Conservation (phyloP, 2,329 filamentous ascomycete genomes). For the Teratosphaeria epicoccoides region DNA sequence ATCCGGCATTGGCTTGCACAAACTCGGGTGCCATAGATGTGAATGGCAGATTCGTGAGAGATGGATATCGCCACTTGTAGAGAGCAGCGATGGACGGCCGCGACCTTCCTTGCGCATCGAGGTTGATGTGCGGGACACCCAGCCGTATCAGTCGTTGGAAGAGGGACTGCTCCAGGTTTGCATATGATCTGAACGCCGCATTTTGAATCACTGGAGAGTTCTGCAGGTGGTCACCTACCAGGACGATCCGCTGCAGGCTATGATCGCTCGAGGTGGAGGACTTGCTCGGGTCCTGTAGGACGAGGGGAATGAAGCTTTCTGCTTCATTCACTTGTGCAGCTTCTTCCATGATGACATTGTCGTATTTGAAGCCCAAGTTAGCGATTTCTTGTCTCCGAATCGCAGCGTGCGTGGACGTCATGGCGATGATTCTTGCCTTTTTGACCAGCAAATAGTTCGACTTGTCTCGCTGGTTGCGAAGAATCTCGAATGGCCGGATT, state of each 20-base stretch:
- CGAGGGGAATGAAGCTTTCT: conserved; percentile 88
- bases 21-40: conserved; percentile 63
- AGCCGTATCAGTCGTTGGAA: conserved; percentile 85
- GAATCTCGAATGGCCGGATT: conserved; percentile 87
- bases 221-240: conserved; percentile 92
- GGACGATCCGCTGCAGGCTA: conserved; percentile 73
- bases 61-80: conserved; percentile 86
- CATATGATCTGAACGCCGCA: conserved; percentile 84
- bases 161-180: conserved; percentile 89
- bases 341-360: conserved; percentile 98
- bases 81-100: conserved; percentile 77
- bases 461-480: conserved; percentile 80
- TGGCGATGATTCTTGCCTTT: conserved; percentile 93
- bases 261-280: conserved; percentile 29
- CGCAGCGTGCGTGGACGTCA: conserved; percentile 96
- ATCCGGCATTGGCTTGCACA: conserved; percentile 73
- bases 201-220: conserved; percentile 96
- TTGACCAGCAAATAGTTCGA: conserved; percentile 91
- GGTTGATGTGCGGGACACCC: conserved; percentile 78
- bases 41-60: conserved; percentile 66
- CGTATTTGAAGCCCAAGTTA: conserved; percentile 86
- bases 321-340: conserved; percentile 96
- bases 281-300: conserved; percentile 58
- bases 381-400: conserved; percentile 89
- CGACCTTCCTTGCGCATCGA: conserved; percentile 89